These are phyloP conservation scores for Lenwebbia sp. DNA, from an alignment of 345 rosid species.

Conservation along the genomic window DNA sequence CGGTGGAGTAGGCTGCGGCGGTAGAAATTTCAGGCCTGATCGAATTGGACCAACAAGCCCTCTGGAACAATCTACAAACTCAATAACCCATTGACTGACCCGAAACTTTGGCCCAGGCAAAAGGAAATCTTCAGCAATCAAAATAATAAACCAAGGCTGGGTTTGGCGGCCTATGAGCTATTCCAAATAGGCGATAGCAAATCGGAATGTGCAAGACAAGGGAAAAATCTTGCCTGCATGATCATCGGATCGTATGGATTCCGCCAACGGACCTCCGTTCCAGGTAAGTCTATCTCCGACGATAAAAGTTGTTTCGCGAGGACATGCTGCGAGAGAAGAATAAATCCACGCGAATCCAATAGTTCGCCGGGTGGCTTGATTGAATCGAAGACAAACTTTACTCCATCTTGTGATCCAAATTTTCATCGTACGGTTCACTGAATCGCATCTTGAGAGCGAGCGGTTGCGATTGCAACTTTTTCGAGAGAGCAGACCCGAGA, in stretches of 20 bases:
- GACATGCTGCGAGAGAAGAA: background rate
- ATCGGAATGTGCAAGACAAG: background rate
- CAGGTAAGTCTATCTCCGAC: background rate
- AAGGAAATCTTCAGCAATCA: background rate
- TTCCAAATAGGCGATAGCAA: background rate
- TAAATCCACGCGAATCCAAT: background rate
- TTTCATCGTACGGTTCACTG: background rate
- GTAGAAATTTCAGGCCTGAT: background rate
- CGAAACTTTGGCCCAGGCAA: background rate
- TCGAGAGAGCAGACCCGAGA: background rate
- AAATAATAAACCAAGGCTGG: background rate
- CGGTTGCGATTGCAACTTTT: background rate
- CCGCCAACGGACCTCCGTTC: background rate
- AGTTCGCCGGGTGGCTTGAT: background rate
- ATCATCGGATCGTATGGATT: background rate
- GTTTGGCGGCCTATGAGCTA: background rate
- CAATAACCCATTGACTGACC: background rate
- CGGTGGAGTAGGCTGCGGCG: background rate
- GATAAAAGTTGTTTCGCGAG: no score
- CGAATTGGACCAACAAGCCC: background rate
- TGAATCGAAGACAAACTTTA: background rate
- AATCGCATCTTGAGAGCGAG: background rate
- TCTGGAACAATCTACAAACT: background rate
- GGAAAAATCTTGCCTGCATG: background rate
- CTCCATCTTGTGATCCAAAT: background rate